Evolutionary conservation across 495 filamentous ascomycete genomes (phyloP), one percentile per base, ranked within the genome.

Genomic region (Penicillium ochrochloron): DNA sequence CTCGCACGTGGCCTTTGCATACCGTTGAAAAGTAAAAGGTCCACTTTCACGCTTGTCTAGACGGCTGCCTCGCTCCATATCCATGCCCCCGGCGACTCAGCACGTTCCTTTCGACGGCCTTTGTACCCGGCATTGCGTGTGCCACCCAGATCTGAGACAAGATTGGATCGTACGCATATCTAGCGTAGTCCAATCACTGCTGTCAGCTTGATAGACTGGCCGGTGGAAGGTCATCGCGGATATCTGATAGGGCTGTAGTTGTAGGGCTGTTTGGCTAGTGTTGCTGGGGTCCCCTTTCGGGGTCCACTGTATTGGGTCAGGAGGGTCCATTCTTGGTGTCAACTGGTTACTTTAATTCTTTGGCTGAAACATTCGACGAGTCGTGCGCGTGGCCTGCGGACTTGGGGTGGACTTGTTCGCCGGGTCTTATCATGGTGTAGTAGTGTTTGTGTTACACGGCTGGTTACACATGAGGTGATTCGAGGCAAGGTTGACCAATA

Each of bases 311-410:
- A 23, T 17, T 52, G 48, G 48, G 48, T 48, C 19, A 14, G 14
- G 15, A 11, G 42, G 8, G 9, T n/a, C 42, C 3, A 10, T 42
- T 44, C 42, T 44, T 44, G 19, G 44, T 12, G 10, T 48, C 44
- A 7, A 48, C 44, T 48, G 21, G 21, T 17, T 48, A 12, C 9
- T n/a, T 17, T 31, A 7, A 31, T 52, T 23, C 2, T 25, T 48
- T 31, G 48, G 48, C 48, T 52, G 48, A 52, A 21, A 52, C 48
- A 52, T 52, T 52, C 27, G 48, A 52, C 48, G 48, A 52, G 48
- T 52, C 27, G 23, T 9, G 48, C 48, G 48, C 48, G 48, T 52
- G 48, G 48, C 25, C 25, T 29, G 48, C 27, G 48, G 48, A 29
- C 14, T 52, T 52, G 23, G 6, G 5, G 48, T 3, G 25, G 25